Percentiles rank a stretch among this genome's conserved stretches.
Conservation (phyloP, 2,329 filamentous ascomycete genomes). For the Ceratocystis diversiconidia region DNA sequence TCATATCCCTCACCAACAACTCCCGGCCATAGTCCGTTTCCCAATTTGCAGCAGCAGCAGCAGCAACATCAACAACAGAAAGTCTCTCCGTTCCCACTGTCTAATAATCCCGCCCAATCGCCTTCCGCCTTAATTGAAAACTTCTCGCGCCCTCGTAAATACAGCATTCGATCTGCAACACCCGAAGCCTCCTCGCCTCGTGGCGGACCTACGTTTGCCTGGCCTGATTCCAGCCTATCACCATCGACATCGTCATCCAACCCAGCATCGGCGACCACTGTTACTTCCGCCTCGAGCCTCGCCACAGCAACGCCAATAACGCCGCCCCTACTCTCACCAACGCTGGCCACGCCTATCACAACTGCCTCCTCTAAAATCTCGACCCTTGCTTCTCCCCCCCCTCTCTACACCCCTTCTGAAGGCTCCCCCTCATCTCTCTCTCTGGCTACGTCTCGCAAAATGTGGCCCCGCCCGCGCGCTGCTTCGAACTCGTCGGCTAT, state of each 20-base stretch:
- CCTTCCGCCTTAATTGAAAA: constrained; percentile 33
- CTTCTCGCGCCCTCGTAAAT: constrained; percentile 45
- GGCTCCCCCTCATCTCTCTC: no score
- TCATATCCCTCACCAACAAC: constrained; percentile 2
- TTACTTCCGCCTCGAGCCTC: background rate
- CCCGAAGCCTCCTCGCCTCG: constrained; percentile 13
- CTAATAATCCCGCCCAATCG: background rate
- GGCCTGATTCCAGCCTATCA: background rate
- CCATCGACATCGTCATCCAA: background rate
- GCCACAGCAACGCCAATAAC: background rate
- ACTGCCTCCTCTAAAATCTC: background rate
- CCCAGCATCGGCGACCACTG: background rate
- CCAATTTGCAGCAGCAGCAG: no score
- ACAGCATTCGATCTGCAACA: constrained; percentile 29
- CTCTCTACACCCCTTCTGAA: background rate
- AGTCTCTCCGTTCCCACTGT: background rate
- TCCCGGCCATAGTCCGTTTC: background rate
- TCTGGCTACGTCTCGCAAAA: background rate
- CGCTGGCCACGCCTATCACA: background rate
- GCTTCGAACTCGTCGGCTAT: constrained; percentile 34
- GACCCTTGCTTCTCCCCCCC: background rate
- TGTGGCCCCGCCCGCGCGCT: constrained; percentile 16
- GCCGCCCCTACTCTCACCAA: background rate
- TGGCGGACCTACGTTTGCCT: constrained; percentile 11
- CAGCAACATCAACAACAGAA: constrained; percentile 18